These are phyloP conservation scores for Agaricus sinodeliciosus DNA, from an alignment of 768 basidiomycete genomes.

Conservation along the genomic window DNA sequence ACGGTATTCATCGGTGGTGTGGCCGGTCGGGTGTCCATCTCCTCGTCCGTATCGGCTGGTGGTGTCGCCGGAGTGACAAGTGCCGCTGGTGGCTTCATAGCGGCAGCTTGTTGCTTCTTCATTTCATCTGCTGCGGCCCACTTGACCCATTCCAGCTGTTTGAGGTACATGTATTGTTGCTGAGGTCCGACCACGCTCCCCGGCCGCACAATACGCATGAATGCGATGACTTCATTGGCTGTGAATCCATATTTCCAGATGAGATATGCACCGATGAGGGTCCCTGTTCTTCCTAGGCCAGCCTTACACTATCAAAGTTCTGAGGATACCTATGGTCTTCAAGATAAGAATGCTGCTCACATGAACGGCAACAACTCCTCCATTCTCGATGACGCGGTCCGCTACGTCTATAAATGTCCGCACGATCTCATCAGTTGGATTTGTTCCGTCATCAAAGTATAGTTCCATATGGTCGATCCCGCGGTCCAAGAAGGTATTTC, in stretches of 20 bases:
- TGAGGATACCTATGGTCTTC: conserved; percentile 5
- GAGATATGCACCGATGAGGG: conserved; percentile 94
- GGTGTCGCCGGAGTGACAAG: conserved; percentile 74
- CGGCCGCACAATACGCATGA: conserved; percentile 96
- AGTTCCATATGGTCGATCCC: conserved; percentile 88
- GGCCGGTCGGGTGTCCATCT: conserved; percentile 37
- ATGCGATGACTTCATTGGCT: conserved; percentile 91
- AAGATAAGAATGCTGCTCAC: conserved; percentile 34
- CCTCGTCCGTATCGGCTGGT: conserved; percentile 71
- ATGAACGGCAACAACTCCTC: conserved; percentile 85
- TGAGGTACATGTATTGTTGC: conserved; percentile 92
- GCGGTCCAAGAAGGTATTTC: conserved; percentile 68
- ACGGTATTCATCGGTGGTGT: conserved; percentile 30
- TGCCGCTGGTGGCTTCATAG: conserved; percentile 26
- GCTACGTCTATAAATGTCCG: conserved; percentile 84
- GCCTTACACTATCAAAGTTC: conserved; percentile 74
- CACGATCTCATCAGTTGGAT: conserved; percentile 93
- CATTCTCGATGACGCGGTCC: conserved; percentile 68
- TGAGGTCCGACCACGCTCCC: conserved; percentile 91
- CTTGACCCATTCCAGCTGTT: conserved; percentile 89
- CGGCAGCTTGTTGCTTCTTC: conserved; percentile 39
- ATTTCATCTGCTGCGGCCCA: conserved; percentile 88
- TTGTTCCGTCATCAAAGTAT: conserved; percentile 98
- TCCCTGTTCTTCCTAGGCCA: conserved; percentile 93
- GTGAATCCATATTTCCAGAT: conserved; percentile 99